phyloP scores from a whole-genome alignment of 176 grass and related monocot genomes.

The Musa acuminata region DNA sequence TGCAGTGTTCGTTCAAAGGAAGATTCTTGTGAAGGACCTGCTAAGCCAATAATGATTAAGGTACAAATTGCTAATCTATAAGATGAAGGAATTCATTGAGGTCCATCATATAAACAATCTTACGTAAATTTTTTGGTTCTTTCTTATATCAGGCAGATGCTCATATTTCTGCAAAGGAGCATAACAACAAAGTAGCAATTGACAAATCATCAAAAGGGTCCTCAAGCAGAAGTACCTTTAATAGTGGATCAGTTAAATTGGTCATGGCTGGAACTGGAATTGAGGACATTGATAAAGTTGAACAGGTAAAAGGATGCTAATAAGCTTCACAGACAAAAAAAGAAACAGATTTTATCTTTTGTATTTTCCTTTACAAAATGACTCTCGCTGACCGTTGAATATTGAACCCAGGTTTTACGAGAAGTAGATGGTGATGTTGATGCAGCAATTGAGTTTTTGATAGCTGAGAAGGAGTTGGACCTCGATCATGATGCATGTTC shows the following conservation, averaged over 20 bases:
- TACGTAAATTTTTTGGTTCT: not conserved
- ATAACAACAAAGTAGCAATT: conserved; percentile 37
- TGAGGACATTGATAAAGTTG: conserved; percentile 34
- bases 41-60: conserved; percentile 68
- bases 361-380: not conserved
- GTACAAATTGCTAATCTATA: conserved; percentile 28
- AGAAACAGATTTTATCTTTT: not conserved
- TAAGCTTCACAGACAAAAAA: conserved; percentile 5
- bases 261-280: conserved; percentile 73
- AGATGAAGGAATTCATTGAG: conserved; percentile 8
- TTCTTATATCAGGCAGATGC: conserved; percentile 36
- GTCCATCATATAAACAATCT: not conserved
- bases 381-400: not conserved
- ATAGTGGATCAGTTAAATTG: conserved; percentile 42
- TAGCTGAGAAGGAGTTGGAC: conserved; percentile 32
- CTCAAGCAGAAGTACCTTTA: conserved; percentile 27
- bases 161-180: conserved; percentile 42
- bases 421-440: conserved; percentile 80
- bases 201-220: conserved; percentile 41
- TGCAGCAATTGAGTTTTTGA: conserved; percentile 70
- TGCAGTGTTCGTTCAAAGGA: conserved; percentile 77
- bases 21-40: conserved; percentile 87
- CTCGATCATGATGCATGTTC: conserved; percentile 21
- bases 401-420: conserved; percentile 43
- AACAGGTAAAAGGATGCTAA: conserved; percentile 36